Conservation (phyloP, 305 asterid species). For the Fraxinus angustifolia region DNA sequence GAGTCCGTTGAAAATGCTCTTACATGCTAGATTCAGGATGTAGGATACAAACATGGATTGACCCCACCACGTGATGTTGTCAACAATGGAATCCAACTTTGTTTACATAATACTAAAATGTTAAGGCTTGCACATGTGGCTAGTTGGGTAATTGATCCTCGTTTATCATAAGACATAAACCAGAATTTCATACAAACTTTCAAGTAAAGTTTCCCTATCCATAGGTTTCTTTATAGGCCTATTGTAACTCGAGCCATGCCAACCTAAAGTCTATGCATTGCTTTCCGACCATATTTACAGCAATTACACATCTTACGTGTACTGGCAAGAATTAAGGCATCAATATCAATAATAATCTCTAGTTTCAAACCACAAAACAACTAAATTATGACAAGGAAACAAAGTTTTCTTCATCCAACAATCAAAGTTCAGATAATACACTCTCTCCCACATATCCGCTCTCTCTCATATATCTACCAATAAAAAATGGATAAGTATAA, state of each 20-base stretch:
- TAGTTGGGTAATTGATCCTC: background rate
- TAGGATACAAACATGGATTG: background rate
- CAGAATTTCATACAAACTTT: background rate
- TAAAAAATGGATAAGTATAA: too few relatives aligned
- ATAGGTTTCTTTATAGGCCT: conserved; percentile 46
- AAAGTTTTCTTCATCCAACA: background rate
- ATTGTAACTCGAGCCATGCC: conserved; percentile 30
- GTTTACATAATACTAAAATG: background rate
- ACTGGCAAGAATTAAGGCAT: conserved; percentile 57
- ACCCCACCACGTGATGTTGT: background rate
- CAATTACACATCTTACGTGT: conserved; percentile 37
- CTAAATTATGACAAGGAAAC: background rate
- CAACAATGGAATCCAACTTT: background rate
- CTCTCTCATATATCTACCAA: too few relatives aligned
- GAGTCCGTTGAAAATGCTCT: too few relatives aligned
- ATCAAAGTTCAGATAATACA: background rate
- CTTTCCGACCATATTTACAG: conserved; percentile 52
- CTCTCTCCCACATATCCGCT: too few relatives aligned
- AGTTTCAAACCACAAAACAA: background rate
- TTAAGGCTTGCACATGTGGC: background rate
- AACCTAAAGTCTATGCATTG: conserved; percentile 38
- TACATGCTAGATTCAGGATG: background rate
- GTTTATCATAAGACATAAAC: background rate
- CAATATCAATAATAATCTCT: background rate
- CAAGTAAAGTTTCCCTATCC: conserved; percentile 11